A percentile compares a stretch with the other conserved stretches of the same genome.
phyloP scores from a whole-genome alignment of 257 asterid species.

The Ilex asprella region DNA sequence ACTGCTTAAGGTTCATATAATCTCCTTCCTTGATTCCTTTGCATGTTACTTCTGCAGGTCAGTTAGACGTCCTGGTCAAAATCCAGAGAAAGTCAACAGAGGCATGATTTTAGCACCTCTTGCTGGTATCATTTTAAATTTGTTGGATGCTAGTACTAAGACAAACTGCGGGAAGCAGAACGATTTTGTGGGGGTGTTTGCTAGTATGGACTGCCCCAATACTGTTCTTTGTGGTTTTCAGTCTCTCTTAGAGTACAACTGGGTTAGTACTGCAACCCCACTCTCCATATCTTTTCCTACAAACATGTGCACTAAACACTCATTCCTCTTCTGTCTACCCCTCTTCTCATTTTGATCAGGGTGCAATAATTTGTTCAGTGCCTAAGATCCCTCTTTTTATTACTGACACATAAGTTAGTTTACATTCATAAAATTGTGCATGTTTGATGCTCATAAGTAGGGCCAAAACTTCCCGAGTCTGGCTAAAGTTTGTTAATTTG shows the following conservation, averaged over 20 bases:
- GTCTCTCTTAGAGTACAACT: conserved; percentile 66
- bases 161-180: conserved; percentile 27
- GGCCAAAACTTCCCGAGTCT: too few species aligned
- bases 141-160: conserved; percentile 53
- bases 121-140: conserved; percentile 77
- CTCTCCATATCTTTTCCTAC: too few species aligned
- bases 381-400: too few species aligned
- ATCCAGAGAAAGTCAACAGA: conserved; percentile 61
- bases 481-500: too few species aligned
- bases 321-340: too few species aligned
- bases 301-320: too few species aligned
- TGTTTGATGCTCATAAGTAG: background rate
- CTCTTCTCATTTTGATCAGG: too few species aligned
- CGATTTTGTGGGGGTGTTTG: conserved; percentile 63
- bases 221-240: conserved; percentile 68
- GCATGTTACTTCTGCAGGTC: conserved; percentile 34
- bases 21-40: background rate
- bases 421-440: too few species aligned
- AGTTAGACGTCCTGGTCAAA: conserved; percentile 68
- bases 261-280: conserved; percentile 41
- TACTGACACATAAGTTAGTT: too few species aligned
- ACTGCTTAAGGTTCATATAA: background rate
- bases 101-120: conserved; percentile 91
- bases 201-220: conserved; percentile 83
- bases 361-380: too few species aligned